phyloP scores from a whole-genome alignment of 345 rosid species.

The Moricandia arvensis region DNA sequence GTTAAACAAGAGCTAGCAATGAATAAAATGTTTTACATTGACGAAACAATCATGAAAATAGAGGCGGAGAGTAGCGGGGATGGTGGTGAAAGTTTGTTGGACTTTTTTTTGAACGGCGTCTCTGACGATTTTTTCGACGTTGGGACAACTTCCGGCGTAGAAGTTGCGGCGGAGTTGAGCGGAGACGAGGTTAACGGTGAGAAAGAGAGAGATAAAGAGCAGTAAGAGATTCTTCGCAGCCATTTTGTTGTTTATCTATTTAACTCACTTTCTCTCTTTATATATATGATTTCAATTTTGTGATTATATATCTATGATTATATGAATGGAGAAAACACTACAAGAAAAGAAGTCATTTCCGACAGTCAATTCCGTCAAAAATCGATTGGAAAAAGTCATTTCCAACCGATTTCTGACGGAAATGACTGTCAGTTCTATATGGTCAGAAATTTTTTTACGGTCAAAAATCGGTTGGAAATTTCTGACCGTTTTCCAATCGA shows the following conservation, averaged over 20 bases:
- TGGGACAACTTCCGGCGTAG: constrained; percentile 69
- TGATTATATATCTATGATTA: constrained; percentile 1
- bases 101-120: constrained; percentile 47
- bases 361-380: too few species aligned
- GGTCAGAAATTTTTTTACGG: too few species aligned
- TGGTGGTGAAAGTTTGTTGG: constrained; percentile 65
- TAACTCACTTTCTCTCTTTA: neutral
- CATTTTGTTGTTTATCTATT: neutral
- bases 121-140: constrained; percentile 70
- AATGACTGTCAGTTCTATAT: too few species aligned
- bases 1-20: neutral
- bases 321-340: neutral
- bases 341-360: too few species aligned
- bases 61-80: constrained; percentile 77
- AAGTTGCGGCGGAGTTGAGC: constrained; percentile 64
- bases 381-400: too few species aligned
- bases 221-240: constrained; percentile 10
- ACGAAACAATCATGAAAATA: constrained; percentile 86
- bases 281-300: neutral
- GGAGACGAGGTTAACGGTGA: constrained; percentile 19
- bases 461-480: too few species aligned
- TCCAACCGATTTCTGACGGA: too few species aligned
- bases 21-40: constrained; percentile 37
- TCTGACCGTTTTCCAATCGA: too few species aligned
- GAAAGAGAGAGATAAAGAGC: constrained; percentile 22